Evolutionary conservation across 1,284 basidiomycete genomes (phyloP), one percentile per base, ranked within the genome.

Genomic region (Moesziomyces antarcticus): DNA sequence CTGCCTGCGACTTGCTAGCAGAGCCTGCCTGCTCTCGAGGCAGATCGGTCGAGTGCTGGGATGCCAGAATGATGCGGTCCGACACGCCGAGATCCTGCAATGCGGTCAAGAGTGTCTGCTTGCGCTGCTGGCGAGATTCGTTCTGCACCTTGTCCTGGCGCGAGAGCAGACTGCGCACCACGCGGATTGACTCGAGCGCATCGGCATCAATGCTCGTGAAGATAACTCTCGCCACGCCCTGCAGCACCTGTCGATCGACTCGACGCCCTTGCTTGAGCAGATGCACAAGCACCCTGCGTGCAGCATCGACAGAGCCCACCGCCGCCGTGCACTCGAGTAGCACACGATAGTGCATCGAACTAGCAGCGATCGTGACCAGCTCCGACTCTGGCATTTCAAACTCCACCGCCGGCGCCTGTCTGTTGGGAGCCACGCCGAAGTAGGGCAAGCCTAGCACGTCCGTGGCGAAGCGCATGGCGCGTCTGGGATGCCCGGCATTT

Each of bases 201-300:
- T 73, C 60, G 14, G 51, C 30, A 52, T 73, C 70, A 48, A 73
- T 65, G 8, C 64, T 61, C 6, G 70, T 59, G 21, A 73, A 67
- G 37, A 68, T 46, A 21, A 73, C 33, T 1, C 64, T 45, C 7
- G 64, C 48, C 9, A 73, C 43, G 11, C 70, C 70, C 16, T 48
- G 44, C 10, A 55, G 33, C 27, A 73, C 51, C 11, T 63, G 41
- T 20, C 25, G 20, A 48, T 73, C 70, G 21, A 64, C 47, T 21
- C 21, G 10, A n/a, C 61, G 45, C 3, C 64, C 53, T 18, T 57
- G 49, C 13, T 43, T 21, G 42, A 69, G 50, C 3, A 65, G 53
- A 44, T 71, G 50, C 30, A 72, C 56, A 7, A 75, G 22, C 27
- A 72, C 55, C 25, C 60, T 48, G 10, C 68, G 7, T 4, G 73